Base-by-base conservation (phyloP, 2,329 filamentous ascomycete species). In the Diaporthe citriasiana region DNA sequence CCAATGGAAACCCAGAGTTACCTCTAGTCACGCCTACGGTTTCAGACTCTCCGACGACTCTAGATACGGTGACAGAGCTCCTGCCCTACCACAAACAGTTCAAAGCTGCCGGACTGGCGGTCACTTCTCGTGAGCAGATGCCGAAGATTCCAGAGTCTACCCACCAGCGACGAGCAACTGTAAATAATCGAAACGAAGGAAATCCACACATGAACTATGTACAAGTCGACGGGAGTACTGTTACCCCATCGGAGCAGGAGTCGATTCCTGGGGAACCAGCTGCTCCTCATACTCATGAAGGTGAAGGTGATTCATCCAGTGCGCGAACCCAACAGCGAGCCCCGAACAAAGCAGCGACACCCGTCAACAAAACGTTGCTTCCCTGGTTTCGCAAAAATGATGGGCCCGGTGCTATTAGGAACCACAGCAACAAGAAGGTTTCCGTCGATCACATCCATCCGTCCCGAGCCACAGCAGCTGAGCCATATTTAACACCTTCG, bases 21-120 rank as follows among this genome's bases (percentile, higher is more conserved):
- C 82, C 82, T 0, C 76, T 83, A 22, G 82, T 82, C 15, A 85
- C 84, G 1, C 82, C 87, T 6, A 85, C 84, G 8, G 65, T 82
- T 74, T 79, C 84, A 1, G 82, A 82, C 17, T 86, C 86, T 3
- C 82, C 80, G n/a, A 77, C 79, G 65, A 89, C 85, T 55, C 81
- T 86, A 59, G 84, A 86, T 74, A 91, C 89, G 2, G 83, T 91
- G 25, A 83, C 85, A 35, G 87, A 87, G 40, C 81, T 91, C 3
- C 78, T 89, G 35, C 89, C 89, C 2, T 91, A 87, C 77, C 85
- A 84, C 60, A 82, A 85, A 5, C 85, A 91, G 74, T 90, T 91
- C 75, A 82, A 82, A 72, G 84, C 84, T 73, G 89, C 87, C 71
- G 88, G 89, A 1, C 82, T 91, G 66, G 88, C 89, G 2, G 86